Percentiles rank a stretch among this genome's conserved stretches.
Conservation (phyloP, 495 filamentous ascomycete species). For the Penicillium antarcticum region DNA sequence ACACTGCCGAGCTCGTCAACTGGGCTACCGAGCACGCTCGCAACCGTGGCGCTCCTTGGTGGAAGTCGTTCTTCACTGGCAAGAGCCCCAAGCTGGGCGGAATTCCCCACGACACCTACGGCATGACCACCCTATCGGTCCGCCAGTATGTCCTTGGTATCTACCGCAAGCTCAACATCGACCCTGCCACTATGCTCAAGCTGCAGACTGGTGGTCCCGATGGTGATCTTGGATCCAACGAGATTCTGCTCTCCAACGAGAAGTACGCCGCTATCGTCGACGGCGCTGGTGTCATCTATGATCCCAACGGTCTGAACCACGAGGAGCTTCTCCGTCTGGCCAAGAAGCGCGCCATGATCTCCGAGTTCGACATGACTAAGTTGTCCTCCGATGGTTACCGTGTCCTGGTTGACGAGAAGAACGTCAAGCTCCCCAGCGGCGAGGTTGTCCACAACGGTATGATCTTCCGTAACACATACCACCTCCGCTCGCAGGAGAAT, state of each 20-base stretch:
- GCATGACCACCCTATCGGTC: slow-evolving; percentile 97
- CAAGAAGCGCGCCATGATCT: slow-evolving; percentile 84
- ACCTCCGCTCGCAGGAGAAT: slow-evolving; percentile 69
- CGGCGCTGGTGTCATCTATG: slow-evolving; percentile 90
- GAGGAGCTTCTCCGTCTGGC: slow-evolving; percentile 81
- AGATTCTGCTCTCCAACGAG: slow-evolving; percentile 93
- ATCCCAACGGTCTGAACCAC: slow-evolving; percentile 83
- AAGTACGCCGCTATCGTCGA: slow-evolving; percentile 92
- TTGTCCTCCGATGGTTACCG: slow-evolving; percentile 86
- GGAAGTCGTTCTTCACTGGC: slow-evolving; percentile 99
- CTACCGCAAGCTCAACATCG: slow-evolving; percentile 89
- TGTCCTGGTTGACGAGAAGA: slow-evolving; percentile 87
- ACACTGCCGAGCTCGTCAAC: slow-evolving; percentile 93
- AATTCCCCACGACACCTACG: slow-evolving; percentile 93
- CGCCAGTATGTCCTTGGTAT: slow-evolving; percentile 94
- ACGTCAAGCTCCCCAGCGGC: slow-evolving; percentile 78
- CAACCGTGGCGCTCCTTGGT: slow-evolving; percentile 87
- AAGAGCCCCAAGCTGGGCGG: slow-evolving; percentile 94
- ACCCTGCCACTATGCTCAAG: slow-evolving; percentile 79
- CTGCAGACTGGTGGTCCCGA: slow-evolving; percentile 97
- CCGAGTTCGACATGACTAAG: slow-evolving; percentile 79
- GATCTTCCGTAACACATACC: slow-evolving; percentile 94
- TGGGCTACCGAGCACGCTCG: slow-evolving; percentile 97
- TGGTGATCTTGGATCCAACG: slow-evolving; percentile 94
- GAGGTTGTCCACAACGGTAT: slow-evolving; percentile 89